Percentiles rank a stretch among this genome's conserved stretches.
phyloP scores from a whole-genome alignment of 129 eudicot species.

The Lactuca sativa region DNA sequence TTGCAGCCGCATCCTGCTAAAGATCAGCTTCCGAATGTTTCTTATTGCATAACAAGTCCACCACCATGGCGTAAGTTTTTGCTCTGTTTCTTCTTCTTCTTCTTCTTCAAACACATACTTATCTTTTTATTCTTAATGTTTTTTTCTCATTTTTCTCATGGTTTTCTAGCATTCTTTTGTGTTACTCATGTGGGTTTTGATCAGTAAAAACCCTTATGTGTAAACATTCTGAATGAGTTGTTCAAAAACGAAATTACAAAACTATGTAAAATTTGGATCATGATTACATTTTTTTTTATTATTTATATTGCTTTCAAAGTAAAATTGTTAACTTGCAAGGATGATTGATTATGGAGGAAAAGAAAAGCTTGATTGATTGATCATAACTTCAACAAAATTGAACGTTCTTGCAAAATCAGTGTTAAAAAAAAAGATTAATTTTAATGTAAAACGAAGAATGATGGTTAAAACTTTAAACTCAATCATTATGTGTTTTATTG shows the following conservation, averaged over 20 bases:
- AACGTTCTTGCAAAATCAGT: no score
- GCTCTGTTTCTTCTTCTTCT: background rate
- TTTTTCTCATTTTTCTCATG: conserved; percentile 4
- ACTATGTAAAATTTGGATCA: background rate
- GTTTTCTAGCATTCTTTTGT: background rate
- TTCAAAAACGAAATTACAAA: background rate
- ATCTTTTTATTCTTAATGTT: background rate
- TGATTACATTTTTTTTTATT: background rate
- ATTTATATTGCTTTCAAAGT: background rate
- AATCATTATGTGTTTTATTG: background rate
- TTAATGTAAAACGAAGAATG: background rate
- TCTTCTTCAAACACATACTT: background rate
- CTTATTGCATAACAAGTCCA: conserved; percentile 82
- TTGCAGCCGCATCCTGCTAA: conserved; percentile 68
- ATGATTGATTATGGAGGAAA: no score
- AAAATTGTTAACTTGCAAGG: background rate
- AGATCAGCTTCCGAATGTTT: conserved; percentile 79
- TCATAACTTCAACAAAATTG: no score
- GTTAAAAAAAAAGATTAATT: no score
- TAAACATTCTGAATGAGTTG: background rate
- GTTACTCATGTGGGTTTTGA: background rate
- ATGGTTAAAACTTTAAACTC: background rate
- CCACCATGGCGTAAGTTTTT: conserved; percentile 84
- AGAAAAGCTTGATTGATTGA: no score
- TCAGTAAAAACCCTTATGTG: background rate